Base-by-base conservation (phyloP, 331 rosid species). In the Prunus yedoensis region DNA sequence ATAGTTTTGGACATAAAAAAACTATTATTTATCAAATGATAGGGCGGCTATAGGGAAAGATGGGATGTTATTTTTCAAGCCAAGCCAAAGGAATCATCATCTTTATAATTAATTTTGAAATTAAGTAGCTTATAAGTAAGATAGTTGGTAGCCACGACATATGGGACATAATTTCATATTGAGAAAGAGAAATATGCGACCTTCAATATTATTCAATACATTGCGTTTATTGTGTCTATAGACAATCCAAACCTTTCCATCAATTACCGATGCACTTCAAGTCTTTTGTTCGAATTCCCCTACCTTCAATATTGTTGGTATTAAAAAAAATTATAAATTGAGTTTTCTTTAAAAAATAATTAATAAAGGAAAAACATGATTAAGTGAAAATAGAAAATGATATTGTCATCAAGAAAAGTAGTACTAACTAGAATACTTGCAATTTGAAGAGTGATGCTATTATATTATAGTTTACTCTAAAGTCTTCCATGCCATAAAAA, bases 231-330 rank as follows among this genome's bases (percentile, higher is more conserved):
- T 35, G 41, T 35, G 1, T 35, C 41, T 35, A 35, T 4, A 35
- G 41, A 35, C 41, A 35, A 35, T 35, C 41, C 41, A 35, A 35
- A 35, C 8, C 8, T 35, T 35, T 35, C 8, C 41, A 35, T 35
- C 41, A 35, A 0, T 35, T 35, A 5, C 8, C 41, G 41, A 4
- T 35, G 41, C 41, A 35, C 41, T 35, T 5, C 8, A 35, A 1
- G 41, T 35, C 1, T 1, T 35, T 0, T 35, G 8, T 35, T 0
- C 0, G 8, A 1, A 5, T 35, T 35, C 5, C 1, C 0, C 8
- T 5, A 35, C 8, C 0, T 35, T 35, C 0, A 35, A 35, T 35
- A 35, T 35, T 1, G 0, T 35, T 35, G 41, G 41, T 35, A 35
- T 35, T 35, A 5, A 35, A 32, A 32, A 32, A 30, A 0, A 30